Evolutionary conservation across 805 yeast genomes (phyloP), one percentile per base, ranked within the genome.

Genomic region (Candida verbasci): DNA sequence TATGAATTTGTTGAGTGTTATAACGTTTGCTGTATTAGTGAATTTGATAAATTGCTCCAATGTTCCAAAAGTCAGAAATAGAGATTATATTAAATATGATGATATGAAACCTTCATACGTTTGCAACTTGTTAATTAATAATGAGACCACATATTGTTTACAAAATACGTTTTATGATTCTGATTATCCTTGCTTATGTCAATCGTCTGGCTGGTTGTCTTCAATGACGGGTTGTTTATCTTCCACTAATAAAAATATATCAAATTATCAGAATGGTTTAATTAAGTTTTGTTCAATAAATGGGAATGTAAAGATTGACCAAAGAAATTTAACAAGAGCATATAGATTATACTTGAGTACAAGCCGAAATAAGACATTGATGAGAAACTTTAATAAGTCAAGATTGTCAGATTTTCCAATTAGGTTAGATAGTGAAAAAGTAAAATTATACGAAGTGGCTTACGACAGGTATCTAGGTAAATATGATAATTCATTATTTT

Each of bases 401-500:
- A 27, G 15, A n/a, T 48, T 50, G 1, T 38, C 50, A 3, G 40
- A 44, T 43, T 40, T 42, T 4, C 69, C 69, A 3, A 37, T 62
- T 14, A 41, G 39, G 16, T 39, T 58, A 16, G 45, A 57, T 11
- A 15, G 31, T 8, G 29, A 45, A 3, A 24, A 14, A 3, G 40
- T 40, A 14, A 17, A 32, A 1, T 29, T 44, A 3, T 52, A 46
- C 29, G 28, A 25, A 14, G 37, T 38, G 5, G 34, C 54, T 6
- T 53, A 53, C 31, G 28, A 28, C 7, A 29, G 32, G n/a, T 55
- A 45, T 35, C 42, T 44, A 16, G 53, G 54, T 6, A 58, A 58
- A 43, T 53, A 49, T 38, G 55, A 76, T 74, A 22, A 62, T 65
- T 38, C 63, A 59, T 32, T 65, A 57, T 41, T 59, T 69, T 40